phyloP scores from a whole-genome alignment of 2,329 filamentous ascomycete genomes.

The Thelonectria discophora region DNA sequence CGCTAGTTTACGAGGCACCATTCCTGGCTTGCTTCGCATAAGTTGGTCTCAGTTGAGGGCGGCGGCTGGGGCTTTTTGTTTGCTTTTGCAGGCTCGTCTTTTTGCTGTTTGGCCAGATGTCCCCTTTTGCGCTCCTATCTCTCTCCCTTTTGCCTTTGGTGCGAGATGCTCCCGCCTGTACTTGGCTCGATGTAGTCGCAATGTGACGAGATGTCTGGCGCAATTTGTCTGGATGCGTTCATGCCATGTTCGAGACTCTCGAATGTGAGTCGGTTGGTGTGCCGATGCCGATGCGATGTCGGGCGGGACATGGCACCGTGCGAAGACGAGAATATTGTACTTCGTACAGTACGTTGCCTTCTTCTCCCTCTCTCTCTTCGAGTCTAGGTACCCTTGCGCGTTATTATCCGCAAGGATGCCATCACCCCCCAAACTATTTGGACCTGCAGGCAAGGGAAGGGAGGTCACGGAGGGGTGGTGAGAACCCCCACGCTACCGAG shows the following conservation, averaged over 20 bases:
- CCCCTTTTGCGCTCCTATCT: too few relatives aligned
- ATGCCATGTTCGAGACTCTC: constrained; percentile 4
- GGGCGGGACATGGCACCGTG: constrained; percentile 30
- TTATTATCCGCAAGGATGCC: constrained; percentile 27
- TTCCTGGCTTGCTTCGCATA: constrained; percentile 10
- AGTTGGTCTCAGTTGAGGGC: constrained; percentile 15
- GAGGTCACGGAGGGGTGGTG: constrained; percentile 26
- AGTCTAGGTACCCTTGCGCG: constrained; percentile 24
- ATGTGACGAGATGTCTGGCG: constrained; percentile 8
- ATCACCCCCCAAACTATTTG: constrained; percentile 38
- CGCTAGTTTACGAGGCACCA: constrained; percentile 19
- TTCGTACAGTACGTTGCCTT: too few relatives aligned
- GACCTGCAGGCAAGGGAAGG: constrained; percentile 41
- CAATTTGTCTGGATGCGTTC: constrained; percentile 11
- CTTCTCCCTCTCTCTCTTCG: too few relatives aligned
- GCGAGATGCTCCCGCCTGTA: constrained; percentile 24
- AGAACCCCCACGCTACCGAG: constrained; percentile 39
- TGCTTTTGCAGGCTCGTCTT: constrained; percentile 17
- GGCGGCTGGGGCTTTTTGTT: constrained; percentile 19
- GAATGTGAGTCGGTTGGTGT: constrained; percentile 3
- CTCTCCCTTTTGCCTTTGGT: constrained; percentile 15
- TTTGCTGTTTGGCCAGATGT: too few relatives aligned
- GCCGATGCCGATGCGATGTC: constrained; percentile 20
- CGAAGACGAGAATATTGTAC: too few relatives aligned
- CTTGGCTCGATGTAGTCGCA: constrained; percentile 21